A percentile compares a stretch with the other conserved stretches of the same genome.
phyloP scores from a whole-genome alignment of 2,329 filamentous ascomycete species.

The Colletotrichum sp. region DNA sequence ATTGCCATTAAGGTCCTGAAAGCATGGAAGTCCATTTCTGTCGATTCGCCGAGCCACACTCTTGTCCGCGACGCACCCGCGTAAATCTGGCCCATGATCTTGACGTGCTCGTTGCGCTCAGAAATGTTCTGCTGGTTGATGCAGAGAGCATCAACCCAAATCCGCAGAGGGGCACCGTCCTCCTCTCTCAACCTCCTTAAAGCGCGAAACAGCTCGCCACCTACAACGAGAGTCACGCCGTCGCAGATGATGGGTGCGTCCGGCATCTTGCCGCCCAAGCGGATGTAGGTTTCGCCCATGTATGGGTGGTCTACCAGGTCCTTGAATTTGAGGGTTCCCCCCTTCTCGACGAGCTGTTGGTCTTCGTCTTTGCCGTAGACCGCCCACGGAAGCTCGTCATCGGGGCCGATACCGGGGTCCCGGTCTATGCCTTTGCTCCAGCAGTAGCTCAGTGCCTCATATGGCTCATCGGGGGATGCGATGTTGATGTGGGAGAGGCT shows the following conservation, averaged over 20 bases:
- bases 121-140: constrained; percentile 16
- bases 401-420: background rate
- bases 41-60: constrained; percentile 19
- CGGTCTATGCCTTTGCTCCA: constrained; percentile 21
- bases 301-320: constrained; percentile 26
- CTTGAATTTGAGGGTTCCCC: background rate
- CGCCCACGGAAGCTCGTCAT: background rate
- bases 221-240: background rate
- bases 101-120: constrained; percentile 19
- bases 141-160: constrained; percentile 21
- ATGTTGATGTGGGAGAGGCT: background rate
- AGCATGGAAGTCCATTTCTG: constrained; percentile 1
- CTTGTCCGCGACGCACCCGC: background rate
- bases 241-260: constrained; percentile 10
- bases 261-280: constrained; percentile 2
- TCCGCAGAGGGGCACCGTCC: background rate
- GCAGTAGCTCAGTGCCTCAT: constrained; percentile 28
- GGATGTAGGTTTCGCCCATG: constrained; percentile 4
- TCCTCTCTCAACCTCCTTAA: background rate
- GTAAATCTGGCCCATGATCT: constrained; percentile 14
- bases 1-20: background rate
- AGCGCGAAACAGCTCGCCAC: constrained; percentile 14
- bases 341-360: background rate
- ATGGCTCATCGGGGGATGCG: background rate
- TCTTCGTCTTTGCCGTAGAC: background rate